Evolutionary conservation across 2,329 filamentous ascomycete genomes (phyloP), one percentile per base, ranked within the genome.

Genomic region (Colletotrichum sp.): DNA sequence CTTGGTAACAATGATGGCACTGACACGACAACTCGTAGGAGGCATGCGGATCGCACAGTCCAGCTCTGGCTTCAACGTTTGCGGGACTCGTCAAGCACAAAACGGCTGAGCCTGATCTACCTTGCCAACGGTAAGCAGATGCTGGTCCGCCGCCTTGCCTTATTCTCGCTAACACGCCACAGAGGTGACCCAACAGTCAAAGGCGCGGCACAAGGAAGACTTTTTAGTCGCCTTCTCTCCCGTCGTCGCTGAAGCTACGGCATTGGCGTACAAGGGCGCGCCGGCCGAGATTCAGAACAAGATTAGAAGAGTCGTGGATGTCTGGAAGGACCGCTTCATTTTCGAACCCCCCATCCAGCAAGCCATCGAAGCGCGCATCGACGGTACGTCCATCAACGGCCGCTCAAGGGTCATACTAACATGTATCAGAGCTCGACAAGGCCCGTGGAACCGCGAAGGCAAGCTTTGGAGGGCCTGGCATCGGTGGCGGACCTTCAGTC

Each of bases 111-210:
- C 81, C 89, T 99, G 78, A 92, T 99, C 78, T 99, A 99, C 84
- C 93, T 99, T 72, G 96, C 96, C 78, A 99, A 99, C 85, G 95
- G 95, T 97, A 89, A 82, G 90, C 34, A 67, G 28, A 30, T 6
- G 60, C 13, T 36, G 26, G 10, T 21, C 13, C 32, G n/a, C 15
- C 8, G 15, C 34, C 39, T 65, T 13, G 21, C 24, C 16, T 30
- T 30, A 57, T 18, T 32, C 24, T 49, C n/a, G 32, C 59, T 76
- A 21, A 74, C 59, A 55, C 49, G 59, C 28, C n/a, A 7, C 81
- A 97, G 97, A 99, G 89, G 96, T 99, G 75, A 95, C 95, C 26
- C 97, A 99, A 83, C 97, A 99, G 83, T 98, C 96, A 28, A 98
- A 98, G 85, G 96, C 95, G 64, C 93, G 96, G 44, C 93, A 94